Evolutionary conservation across 2,329 filamentous ascomycete species (phyloP).

Genomic region (Botrytis porri): DNA sequence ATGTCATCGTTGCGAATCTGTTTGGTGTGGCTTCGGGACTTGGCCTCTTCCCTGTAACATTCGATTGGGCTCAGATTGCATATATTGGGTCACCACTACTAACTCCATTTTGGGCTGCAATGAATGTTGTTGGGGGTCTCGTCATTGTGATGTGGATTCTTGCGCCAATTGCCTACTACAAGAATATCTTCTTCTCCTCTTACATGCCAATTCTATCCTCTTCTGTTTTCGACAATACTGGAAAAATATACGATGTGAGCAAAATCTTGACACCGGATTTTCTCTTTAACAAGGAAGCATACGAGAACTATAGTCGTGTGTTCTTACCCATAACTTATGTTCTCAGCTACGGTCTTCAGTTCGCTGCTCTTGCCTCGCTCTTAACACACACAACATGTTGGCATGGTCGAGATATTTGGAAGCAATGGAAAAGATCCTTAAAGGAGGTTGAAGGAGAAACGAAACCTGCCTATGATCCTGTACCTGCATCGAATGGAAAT

Average conservation of each 20-base stretch:
- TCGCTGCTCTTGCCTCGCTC: slow-evolving; percentile 75
- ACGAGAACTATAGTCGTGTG: slow-evolving; percentile 76
- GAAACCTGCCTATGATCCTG: slow-evolving; percentile 52
- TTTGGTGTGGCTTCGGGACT: slow-evolving; percentile 84
- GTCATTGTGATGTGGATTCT: slow-evolving; percentile 82
- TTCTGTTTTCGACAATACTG: slow-evolving; percentile 81
- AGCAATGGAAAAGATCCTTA: slow-evolving; percentile 68
- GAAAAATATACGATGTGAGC: slow-evolving; percentile 75
- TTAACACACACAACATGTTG: slow-evolving; percentile 79
- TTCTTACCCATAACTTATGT: slow-evolving; percentile 87
- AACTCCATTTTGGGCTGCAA: slow-evolving; percentile 81
- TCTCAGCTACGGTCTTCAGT: slow-evolving; percentile 81
- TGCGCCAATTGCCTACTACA: slow-evolving; percentile 77
- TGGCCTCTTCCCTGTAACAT: slow-evolving; percentile 79
- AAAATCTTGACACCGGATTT: slow-evolving; percentile 76
- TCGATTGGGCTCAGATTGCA: slow-evolving; percentile 89
- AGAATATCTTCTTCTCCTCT: slow-evolving; percentile 73
- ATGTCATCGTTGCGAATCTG: slow-evolving; percentile 80
- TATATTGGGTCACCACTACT: slow-evolving; percentile 79
- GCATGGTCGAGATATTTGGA: slow-evolving; percentile 81
- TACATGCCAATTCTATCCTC: slow-evolving; percentile 86
- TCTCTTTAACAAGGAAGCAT: slow-evolving; percentile 72
- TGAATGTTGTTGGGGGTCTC: slow-evolving; percentile 79
- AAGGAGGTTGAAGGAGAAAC: slow-evolving; percentile 56
- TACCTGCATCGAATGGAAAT: slow-evolving; percentile 34